Conservation (phyloP, 768 basidiomycete species). For the Boletus eberwhitei region DNA sequence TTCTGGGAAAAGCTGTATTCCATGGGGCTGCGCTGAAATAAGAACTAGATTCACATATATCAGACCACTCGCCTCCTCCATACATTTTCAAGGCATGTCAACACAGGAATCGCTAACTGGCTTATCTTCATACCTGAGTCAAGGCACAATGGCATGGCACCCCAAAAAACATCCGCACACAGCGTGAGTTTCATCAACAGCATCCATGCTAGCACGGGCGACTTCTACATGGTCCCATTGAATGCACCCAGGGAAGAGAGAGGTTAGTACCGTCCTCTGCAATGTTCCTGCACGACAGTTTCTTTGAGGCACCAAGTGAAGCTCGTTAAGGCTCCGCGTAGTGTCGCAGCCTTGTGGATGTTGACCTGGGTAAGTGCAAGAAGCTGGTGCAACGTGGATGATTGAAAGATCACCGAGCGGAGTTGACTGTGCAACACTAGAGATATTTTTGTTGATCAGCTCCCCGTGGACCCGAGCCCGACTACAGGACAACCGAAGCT, state of each 20-base stretch:
- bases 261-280: background rate
- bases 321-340: background rate
- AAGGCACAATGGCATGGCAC: background rate
- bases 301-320: background rate
- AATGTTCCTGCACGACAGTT: background rate
- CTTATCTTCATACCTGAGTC: background rate
- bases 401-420: background rate
- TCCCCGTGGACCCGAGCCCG: background rate
- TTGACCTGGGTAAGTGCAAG: background rate
- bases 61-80: background rate
- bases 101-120: background rate
- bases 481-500: background rate
- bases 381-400: background rate
- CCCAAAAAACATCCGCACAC: background rate
- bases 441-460: background rate
- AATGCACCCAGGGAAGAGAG: background rate
- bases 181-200: background rate
- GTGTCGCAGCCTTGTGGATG: background rate
- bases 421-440: background rate
- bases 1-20: background rate
- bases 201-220: background rate
- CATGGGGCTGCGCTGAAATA: background rate
- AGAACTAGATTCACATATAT: background rate
- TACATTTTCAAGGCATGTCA: background rate
- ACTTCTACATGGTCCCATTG: background rate